These are phyloP conservation scores for Ustilago xerochloae DNA, from an alignment of 1,284 basidiomycete genomes.

Conservation along the genomic window DNA sequence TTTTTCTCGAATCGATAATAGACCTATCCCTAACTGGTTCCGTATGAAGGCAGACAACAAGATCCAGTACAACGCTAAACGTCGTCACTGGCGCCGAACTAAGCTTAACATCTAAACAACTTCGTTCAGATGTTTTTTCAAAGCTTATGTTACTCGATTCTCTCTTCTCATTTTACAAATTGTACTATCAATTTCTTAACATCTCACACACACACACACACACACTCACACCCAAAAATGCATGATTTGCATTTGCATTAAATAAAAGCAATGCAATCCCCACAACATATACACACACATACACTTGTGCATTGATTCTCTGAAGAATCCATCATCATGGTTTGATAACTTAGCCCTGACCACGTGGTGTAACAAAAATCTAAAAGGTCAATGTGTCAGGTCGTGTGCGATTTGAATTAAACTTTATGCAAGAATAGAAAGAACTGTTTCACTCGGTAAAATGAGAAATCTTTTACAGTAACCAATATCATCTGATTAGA, in stretches of 20 bases:
- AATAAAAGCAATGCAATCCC: too few relatives aligned
- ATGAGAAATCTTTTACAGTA: too few relatives aligned
- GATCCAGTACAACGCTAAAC: constrained; percentile 78
- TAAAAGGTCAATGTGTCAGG: too few relatives aligned
- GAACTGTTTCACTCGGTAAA: too few relatives aligned
- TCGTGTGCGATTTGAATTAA: too few relatives aligned
- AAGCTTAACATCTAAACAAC: constrained; percentile 64
- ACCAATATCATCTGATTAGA: too few relatives aligned
- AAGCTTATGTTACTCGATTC: background rate
- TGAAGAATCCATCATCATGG: too few relatives aligned
- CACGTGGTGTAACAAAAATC: too few relatives aligned
- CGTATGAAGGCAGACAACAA: constrained; percentile 94
- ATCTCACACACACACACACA: background rate
- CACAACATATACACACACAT: too few relatives aligned
- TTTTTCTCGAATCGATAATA: constrained; percentile 62
- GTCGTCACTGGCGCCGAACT: constrained; percentile 67
- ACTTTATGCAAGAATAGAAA: too few relatives aligned
- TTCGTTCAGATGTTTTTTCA: background rate
- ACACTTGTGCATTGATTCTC: too few relatives aligned
- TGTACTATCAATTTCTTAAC: background rate
- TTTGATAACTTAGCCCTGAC: too few relatives aligned
- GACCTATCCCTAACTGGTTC: constrained; percentile 98
- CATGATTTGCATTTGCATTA: background rate
- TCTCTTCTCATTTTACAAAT: background rate
- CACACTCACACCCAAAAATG: background rate